A percentile compares a stretch with the other conserved stretches of the same genome.
phyloP scores from a whole-genome alignment of 2,329 filamentous ascomycete genomes.

The Pyrenophora tritici-repentis region DNA sequence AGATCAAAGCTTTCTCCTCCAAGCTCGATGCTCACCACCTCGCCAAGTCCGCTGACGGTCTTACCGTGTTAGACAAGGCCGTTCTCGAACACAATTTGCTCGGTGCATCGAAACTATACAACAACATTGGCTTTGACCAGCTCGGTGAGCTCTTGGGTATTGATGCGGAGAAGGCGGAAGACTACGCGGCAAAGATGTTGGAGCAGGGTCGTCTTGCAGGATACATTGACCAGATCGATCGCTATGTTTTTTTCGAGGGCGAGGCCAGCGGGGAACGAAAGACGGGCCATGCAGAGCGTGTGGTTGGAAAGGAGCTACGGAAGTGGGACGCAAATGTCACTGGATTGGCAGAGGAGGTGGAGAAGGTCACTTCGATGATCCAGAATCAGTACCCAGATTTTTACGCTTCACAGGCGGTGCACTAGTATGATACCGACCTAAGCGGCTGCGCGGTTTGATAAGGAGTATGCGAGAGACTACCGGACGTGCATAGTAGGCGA shows the following conservation, averaged over 20 bases:
- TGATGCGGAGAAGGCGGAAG: conserved; percentile 80
- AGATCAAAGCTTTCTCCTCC: conserved; percentile 84
- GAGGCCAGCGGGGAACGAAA: conserved; percentile 72
- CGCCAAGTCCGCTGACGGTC: conserved; percentile 85
- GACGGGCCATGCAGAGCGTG: conserved; percentile 63
- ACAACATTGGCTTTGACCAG: conserved; percentile 63
- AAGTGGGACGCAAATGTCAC: conserved; percentile 91
- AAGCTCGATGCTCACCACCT: conserved; percentile 86
- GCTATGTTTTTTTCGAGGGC: conserved; percentile 84
- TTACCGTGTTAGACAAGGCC: conserved; percentile 88
- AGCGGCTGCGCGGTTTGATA: not conserved
- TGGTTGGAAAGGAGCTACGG: conserved; percentile 72
- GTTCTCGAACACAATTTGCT: conserved; percentile 96
- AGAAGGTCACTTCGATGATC: conserved; percentile 80
- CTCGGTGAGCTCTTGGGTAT: conserved; percentile 79
- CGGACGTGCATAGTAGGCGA: too few species aligned
- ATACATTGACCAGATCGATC: conserved; percentile 91
- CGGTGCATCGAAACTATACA: conserved; percentile 68
- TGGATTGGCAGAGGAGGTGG: conserved; percentile 84
- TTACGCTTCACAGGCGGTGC: conserved; percentile 51
- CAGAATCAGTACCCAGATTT: conserved; percentile 75
- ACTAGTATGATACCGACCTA: conserved; percentile 18
- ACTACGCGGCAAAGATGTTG: conserved; percentile 92
- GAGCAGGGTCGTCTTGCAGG: conserved; percentile 88
- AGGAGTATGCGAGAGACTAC: not conserved